Evolutionary conservation across 2,329 filamentous ascomycete genomes (phyloP), one percentile per base, ranked within the genome.

Genomic region (Penicillium paneum): DNA sequence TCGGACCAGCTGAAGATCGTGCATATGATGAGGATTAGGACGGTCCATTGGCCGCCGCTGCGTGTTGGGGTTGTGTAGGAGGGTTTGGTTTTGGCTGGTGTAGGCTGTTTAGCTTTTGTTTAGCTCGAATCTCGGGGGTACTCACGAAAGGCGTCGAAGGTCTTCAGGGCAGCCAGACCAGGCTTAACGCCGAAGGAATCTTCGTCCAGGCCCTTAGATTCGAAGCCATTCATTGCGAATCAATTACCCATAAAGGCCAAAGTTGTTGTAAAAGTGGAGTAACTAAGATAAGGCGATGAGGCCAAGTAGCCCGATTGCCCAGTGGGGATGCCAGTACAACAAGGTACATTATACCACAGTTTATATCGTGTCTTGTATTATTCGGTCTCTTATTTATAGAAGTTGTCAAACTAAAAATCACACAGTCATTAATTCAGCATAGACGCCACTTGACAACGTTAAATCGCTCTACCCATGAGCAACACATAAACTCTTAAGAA

Each of bases 141-240:
- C 89, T 71, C 83, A 96, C 91, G 93, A 74, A 99, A 99, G 62
- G 92, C 93, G 79, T 99, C 94, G 75, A 99, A 99, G 56, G 93
- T 91, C 74, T 87, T 87, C 67, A 96, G 67, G 29, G 73, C 76
- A 54, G 81, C 73, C 55, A 81, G 66, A 52, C 83, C 81, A 54
- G 79, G 80, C 70, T 87, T 87, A 65, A 90, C 86, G 68, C 84
- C 89, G 77, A 96, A 96, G 60, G 84, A 78, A 72, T 89, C 88
- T 67, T 96, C 91, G 68, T 91, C 82, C 64, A 92, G 82, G 63
- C 80, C 80, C 64, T 83, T 81, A 59, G 87, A 81, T 64, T 85
- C 79, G 77, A 88, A 92, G 67, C 88, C 89, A 81, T 94, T 90
- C 90, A 96, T 94, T 54, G 64, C 64, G 67, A 66, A 60, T 62